Percentiles rank a stretch among this genome's conserved stretches.
phyloP scores from a whole-genome alignment of 768 basidiomycete species.

The Tylopilus cervinicoccineus region DNA sequence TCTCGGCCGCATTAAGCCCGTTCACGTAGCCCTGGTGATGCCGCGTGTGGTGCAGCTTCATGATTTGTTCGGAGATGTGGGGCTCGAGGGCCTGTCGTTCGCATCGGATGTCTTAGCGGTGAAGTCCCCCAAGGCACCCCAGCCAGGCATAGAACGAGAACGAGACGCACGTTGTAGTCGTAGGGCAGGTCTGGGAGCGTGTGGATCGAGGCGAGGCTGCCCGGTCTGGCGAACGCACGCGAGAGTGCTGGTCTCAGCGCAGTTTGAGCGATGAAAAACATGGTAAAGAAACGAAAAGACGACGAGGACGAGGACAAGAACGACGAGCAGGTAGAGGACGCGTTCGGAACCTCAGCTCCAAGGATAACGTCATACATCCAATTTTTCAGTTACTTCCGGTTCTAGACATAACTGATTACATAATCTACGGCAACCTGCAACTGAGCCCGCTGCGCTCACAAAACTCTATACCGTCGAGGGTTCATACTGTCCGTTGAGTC shows the following conservation, averaged over 20 bases:
- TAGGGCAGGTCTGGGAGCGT: constrained; percentile 81
- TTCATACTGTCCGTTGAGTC: not conserved
- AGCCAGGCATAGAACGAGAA: not conserved
- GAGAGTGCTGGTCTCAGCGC: constrained; percentile 41
- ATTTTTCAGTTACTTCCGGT: not conserved
- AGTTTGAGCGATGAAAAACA: constrained; percentile 48
- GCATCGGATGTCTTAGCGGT: not conserved
- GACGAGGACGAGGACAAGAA: not conserved
- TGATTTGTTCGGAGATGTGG: constrained; percentile 86
- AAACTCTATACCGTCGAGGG: constrained; percentile 20
- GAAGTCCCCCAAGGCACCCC: not conserved
- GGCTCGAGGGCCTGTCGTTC: constrained; percentile 78
- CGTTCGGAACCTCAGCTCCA: not conserved
- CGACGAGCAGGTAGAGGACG: not conserved
- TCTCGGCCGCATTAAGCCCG: constrained; percentile 90
- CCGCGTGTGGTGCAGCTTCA: constrained; percentile 90
- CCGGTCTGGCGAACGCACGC: constrained; percentile 43
- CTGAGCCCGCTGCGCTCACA: not conserved
- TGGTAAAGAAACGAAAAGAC: constrained; percentile 17
- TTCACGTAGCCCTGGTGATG: constrained; percentile 93
- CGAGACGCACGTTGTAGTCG: constrained; percentile 59
- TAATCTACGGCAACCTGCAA: not conserved
- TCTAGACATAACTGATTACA: constrained; percentile 1
- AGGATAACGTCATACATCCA: constrained; percentile 2
- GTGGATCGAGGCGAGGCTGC: constrained; percentile 49